Evolutionary conservation across 352 stramenopile species (phyloP), one percentile per base, ranked within the genome.

Genomic region (Phytopythium helicoides): DNA sequence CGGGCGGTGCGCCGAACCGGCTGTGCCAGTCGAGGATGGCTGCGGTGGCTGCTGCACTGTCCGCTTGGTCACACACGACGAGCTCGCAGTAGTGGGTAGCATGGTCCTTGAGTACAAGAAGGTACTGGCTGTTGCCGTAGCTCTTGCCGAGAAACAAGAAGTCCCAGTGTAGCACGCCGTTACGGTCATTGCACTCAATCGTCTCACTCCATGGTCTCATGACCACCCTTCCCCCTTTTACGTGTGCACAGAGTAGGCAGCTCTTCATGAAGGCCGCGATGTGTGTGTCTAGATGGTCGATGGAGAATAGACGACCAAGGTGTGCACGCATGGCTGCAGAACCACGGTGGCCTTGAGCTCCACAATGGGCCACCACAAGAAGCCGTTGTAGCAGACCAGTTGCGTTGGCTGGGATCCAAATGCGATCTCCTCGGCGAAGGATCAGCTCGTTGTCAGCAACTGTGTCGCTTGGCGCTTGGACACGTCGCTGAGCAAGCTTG

Each of bases 61-160:
- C 53, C 52, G 59, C 34, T 12, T 28, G 16, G 26, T 69, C 55
- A 41, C 64, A 69, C 16, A 53, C 54, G 6, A 68, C 48, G 0
- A 77, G 15, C 46, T 73, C 52, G 12, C 35, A 59, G 22, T 60
- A 73, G 39, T 75, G 58, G 10, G 59, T 67, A 0, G 60, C 47
- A 40, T 67, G 33, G 33, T 68, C 61, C 37, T 76, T 71, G 5
- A 72, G 49, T 0, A 64, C 61, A 9, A 73, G 45, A 7, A 68
- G 3, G 31, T 74, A 71, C 33, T 58, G 64, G 14, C 25, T 40
- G 23, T 56, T 6, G 12, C 48, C 52, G 16, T 56, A 69, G 15
- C 51, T 56, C 14, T 67, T 47, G 2, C 63, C 60, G 22, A 76
- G 35, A 22, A 57, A 71, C 3, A 71, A 26, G 36, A 65, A 73